Evolutionary conservation across 2,329 filamentous ascomycete species (phyloP), one percentile per base, ranked within the genome.

Genomic region (Macrophomina phaseolina): DNA sequence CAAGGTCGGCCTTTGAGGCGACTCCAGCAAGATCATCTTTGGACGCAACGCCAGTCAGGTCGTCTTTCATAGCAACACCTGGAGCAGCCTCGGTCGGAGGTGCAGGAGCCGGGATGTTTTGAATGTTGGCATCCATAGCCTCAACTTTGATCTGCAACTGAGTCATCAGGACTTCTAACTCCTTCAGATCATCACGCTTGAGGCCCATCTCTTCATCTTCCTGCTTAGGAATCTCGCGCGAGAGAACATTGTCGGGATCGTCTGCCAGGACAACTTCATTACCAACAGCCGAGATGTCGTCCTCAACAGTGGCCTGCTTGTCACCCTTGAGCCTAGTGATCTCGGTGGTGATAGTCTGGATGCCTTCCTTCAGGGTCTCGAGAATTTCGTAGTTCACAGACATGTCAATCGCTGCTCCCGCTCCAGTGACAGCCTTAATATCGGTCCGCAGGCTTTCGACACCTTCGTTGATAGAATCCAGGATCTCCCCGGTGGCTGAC

Each of bases 381-480:
- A 97, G 84, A 63, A 97, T 94, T 78, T 97, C 93, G 70, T 97
- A 92, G 68, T 91, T 94, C 67, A 92, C 89, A 0, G 91, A 94
- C 78, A 94, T 85, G 72, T 97, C 93, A 0, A 88, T 82, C 5
- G 93, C 91, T 79, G 93, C 95, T 75, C 94, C 89, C 28, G 88
- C 84, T 48, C 58, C 58, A 4, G 58, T 62, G 16, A 95, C 85
- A 73, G 90, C 90, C 69, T 86, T 83, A 60, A 97, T 86, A 71
- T 97, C 94, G 16, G 87, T 84, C 5, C 92, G 87, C 40, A 97
- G 84, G 51, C 86, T 87, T 68, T 91, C 91, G 45, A 97, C 84
- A 1, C 93, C 92, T 56, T 89, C 86, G 65, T 88, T 85, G 69
- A 90, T 81, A 7, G 85, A 85, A 70, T 89, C 87, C 6, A 89